Percentiles rank a stretch among this genome's conserved stretches.
Evolutionary conservation across 345 rosid genomes (phyloP).

Genomic region (Arabis alpina): DNA sequence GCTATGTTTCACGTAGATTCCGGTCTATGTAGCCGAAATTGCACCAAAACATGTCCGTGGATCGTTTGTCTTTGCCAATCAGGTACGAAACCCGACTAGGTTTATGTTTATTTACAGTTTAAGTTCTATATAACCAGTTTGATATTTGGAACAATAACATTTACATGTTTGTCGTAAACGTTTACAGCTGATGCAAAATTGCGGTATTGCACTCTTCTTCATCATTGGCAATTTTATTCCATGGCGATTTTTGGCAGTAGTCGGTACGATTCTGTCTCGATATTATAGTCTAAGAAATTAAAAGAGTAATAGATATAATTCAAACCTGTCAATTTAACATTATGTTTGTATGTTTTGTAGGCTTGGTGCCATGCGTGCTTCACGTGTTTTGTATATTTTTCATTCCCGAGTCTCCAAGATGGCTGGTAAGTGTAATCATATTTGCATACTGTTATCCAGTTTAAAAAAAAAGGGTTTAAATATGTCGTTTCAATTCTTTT

Average conservation of each 20-base stretch:
- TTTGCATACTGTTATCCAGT: background rate
- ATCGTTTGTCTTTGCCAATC: slow-evolving; percentile 48
- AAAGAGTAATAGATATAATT: background rate
- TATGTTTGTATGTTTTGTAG: slow-evolving; percentile 24
- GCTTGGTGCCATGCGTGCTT: slow-evolving; percentile 36
- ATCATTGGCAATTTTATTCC: slow-evolving; percentile 44
- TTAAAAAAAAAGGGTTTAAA: background rate
- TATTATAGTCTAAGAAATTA: background rate
- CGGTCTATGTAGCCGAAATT: slow-evolving; percentile 44
- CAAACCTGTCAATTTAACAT: slow-evolving; percentile 12
- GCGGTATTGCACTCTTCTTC: slow-evolving; percentile 44
- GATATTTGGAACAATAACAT: slow-evolving; percentile 3
- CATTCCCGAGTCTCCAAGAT: slow-evolving; percentile 51
- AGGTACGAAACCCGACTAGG: slow-evolving; percentile 18
- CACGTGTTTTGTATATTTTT: slow-evolving; percentile 39
- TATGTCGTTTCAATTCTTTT: background rate
- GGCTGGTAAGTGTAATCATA: slow-evolving; percentile 43
- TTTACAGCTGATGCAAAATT: slow-evolving; percentile 45
- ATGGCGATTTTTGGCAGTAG: slow-evolving; percentile 39
- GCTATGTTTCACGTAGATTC: slow-evolving; percentile 35
- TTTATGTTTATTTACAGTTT: background rate
- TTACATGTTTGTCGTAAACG: slow-evolving; percentile 3
- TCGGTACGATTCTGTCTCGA: slow-evolving; percentile 35
- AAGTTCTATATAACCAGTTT: no score
- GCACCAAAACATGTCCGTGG: slow-evolving; percentile 57